These are phyloP conservation scores for Talaromyces marneffei DNA, from an alignment of 2,329 filamentous ascomycete genomes.

Conservation along the genomic window DNA sequence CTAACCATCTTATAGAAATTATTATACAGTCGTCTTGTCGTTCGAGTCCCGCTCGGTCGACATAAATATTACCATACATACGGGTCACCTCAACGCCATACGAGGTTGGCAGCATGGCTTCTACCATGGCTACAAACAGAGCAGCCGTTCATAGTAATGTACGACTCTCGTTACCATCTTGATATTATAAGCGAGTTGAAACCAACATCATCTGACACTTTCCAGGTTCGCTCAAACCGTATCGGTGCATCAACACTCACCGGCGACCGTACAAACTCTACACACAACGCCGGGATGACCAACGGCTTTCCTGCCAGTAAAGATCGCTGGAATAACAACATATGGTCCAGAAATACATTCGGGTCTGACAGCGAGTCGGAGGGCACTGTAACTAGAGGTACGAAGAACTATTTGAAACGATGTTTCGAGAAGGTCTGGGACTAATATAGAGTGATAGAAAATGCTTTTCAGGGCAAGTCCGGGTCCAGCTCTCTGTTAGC, in stretches of 20 bases:
- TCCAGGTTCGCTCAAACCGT: slow-evolving; percentile 30
- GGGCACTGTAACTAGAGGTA: slow-evolving; percentile 46
- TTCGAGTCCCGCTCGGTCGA: neutral
- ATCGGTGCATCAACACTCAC: slow-evolving; percentile 33
- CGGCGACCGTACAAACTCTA: slow-evolving; percentile 30
- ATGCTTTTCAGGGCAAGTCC: slow-evolving; percentile 50
- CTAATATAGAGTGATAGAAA: slow-evolving; percentile 16
- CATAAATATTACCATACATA: slow-evolving; percentile 14
- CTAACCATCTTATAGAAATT: neutral
- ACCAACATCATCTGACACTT: slow-evolving; percentile 15
- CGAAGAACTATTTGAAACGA: neutral
- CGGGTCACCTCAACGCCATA: slow-evolving; percentile 8
- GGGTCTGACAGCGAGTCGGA: slow-evolving; percentile 42
- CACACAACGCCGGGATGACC: slow-evolving; percentile 36
- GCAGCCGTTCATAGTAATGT: slow-evolving; percentile 35
- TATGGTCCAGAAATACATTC: slow-evolving; percentile 50
- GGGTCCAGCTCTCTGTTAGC: slow-evolving; percentile 65
- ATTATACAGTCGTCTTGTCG: neutral
- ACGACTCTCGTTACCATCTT: slow-evolving; percentile 4
- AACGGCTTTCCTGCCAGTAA: slow-evolving; percentile 42
- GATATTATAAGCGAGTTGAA: neutral
- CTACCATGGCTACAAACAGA: slow-evolving; percentile 33
- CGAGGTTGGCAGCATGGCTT: slow-evolving; percentile 25
- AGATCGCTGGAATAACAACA: slow-evolving; percentile 42
- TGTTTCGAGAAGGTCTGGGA: neutral